Percentiles rank a stretch among this genome's conserved stretches.
phyloP scores from a whole-genome alignment of 1,284 basidiomycete species.

The Boletus albobrunnescens region DNA sequence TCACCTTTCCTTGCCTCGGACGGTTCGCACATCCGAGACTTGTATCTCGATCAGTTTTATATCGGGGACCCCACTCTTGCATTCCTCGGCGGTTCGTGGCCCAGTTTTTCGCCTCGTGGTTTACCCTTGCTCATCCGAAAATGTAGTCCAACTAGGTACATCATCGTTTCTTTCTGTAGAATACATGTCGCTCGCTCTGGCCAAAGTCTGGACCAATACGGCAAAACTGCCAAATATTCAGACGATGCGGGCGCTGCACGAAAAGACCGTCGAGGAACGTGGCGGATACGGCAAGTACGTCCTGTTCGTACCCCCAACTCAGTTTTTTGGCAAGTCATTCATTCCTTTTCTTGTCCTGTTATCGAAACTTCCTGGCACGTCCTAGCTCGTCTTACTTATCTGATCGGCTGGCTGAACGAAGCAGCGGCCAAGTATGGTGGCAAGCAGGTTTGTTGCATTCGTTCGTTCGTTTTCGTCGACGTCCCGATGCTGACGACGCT shows the following conservation, averaged over 20 bases:
- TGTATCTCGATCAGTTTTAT: constrained; percentile 19
- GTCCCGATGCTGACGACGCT: neutral
- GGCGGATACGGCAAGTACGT: constrained; percentile 16
- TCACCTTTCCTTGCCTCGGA: constrained; percentile 10
- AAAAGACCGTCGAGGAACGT: neutral
- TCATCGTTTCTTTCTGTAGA: neutral
- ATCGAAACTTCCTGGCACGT: neutral
- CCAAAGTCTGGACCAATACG: constrained; percentile 20
- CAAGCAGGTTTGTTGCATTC: constrained; percentile 9
- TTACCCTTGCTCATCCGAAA: neutral
- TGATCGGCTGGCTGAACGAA: constrained; percentile 13
- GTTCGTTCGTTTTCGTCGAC: neutral
- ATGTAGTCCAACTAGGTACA: constrained; percentile 3
- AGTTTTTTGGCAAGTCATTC: constrained; percentile 1
- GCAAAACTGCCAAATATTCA: constrained; percentile 11
- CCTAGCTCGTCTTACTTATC: neutral
- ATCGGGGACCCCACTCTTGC: constrained; percentile 17
- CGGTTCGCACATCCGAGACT: constrained; percentile 15
- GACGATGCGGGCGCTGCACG: constrained; percentile 4
- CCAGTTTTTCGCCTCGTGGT: neutral
- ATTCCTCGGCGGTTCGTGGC: constrained; percentile 12
- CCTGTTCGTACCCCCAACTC: neutral
- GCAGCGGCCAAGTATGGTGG: constrained; percentile 13
- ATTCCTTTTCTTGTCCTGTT: neutral
- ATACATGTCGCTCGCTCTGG: constrained; percentile 12